Evolutionary conservation across 1,139 yeast genomes (phyloP).

Genomic region (Geotrichum restrictum): DNA sequence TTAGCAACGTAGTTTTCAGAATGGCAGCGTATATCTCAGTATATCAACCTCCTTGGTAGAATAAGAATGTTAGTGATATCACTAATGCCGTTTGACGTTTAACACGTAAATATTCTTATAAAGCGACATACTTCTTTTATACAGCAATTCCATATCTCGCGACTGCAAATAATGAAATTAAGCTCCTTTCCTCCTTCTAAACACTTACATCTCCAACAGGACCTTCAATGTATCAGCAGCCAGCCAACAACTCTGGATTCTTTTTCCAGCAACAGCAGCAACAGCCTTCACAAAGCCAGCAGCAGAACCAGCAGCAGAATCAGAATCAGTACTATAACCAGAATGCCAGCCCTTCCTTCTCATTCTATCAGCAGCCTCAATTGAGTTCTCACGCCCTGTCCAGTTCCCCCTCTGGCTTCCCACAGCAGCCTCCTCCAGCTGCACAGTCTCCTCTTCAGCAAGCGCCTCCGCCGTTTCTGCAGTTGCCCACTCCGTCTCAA

Average conservation of each 20-base stretch:
- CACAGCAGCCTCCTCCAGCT: slow-evolving; percentile 12
- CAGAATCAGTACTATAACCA: slow-evolving; percentile 14
- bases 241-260: slow-evolving; percentile 8
- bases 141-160: not conserved
- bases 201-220: not conserved
- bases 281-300: no score
- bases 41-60: not conserved
- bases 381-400: slow-evolving; percentile 7
- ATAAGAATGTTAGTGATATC: not conserved
- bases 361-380: slow-evolving; percentile 8
- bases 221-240: slow-evolving; percentile 4
- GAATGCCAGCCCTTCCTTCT: not conserved
- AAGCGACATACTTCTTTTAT: not conserved
- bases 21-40: not conserved
- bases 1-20: not conserved
- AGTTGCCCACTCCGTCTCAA: slow-evolving; percentile 30
- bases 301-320: no score
- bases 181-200: not conserved
- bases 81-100: not conserved
- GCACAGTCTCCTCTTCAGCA: slow-evolving; percentile 4
- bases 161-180: not conserved
- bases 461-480: slow-evolving; percentile 26
- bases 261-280: slow-evolving; percentile 16
- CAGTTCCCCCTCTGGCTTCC: slow-evolving; percentile 2
- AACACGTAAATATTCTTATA: not conserved